Conservation (phyloP, 1,284 basidiomycete species). For the Cutaneotrichosporon daszewskae region DNA sequence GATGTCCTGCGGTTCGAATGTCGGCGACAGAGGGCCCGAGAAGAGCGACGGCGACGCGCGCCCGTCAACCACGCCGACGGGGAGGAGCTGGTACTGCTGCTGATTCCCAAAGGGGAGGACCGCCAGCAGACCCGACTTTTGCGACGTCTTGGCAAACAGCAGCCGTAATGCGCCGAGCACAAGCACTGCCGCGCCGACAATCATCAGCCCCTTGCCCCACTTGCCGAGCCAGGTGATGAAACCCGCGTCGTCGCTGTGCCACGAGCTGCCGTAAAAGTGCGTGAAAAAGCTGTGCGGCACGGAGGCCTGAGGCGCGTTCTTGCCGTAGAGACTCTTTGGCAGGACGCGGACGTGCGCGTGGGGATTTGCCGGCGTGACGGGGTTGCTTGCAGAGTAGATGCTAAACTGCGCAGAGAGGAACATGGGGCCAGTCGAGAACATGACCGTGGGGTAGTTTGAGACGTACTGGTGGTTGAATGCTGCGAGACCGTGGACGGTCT, state of each 20-base stretch:
- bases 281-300: conserved; percentile 89
- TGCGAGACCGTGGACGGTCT: conserved; percentile 84
- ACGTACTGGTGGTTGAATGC: conserved; percentile 92
- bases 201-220: conserved; percentile 82
- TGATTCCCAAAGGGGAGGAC: conserved; percentile 6
- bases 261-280: conserved; percentile 94
- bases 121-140: conserved; percentile 12
- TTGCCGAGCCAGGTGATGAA: conserved; percentile 83
- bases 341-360: conserved; percentile 74
- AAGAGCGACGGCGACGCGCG: conserved; percentile 5
- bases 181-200: conserved; percentile 66
- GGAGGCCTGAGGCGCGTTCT: conserved; percentile 79
- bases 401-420: conserved; percentile 83
- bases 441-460: conserved; percentile 96
- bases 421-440: conserved; percentile 98
- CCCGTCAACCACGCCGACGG: conserved; percentile 5
- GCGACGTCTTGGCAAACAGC: conserved; percentile 44
- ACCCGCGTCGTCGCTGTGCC: conserved; percentile 90
- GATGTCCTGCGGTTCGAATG: conserved; percentile 23
- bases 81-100: conserved; percentile 14
- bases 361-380: conserved; percentile 53
- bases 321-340: conserved; percentile 91
- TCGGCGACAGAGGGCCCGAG: conserved; percentile 11
- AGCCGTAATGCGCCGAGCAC: conserved; percentile 63
- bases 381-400: conserved; percentile 69